phyloP scores from a whole-genome alignment of 495 filamentous ascomycete species.

The Xylaria longipes region DNA sequence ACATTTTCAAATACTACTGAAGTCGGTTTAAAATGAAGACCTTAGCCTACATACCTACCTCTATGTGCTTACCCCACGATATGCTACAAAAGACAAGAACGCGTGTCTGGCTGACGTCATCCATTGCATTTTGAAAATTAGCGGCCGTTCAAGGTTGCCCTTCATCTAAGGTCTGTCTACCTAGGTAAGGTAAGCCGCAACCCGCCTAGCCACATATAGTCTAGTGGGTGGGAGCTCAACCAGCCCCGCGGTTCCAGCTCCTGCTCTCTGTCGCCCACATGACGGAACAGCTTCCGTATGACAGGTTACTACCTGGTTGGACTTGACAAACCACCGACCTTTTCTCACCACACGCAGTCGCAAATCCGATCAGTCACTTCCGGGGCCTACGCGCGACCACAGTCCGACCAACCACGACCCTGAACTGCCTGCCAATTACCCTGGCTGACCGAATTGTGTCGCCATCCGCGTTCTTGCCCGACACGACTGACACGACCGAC shows the following conservation, averaged over 20 bases:
- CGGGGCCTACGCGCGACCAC: background rate
- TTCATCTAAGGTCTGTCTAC: too few species aligned
- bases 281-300: background rate
- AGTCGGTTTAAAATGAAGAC: too few species aligned
- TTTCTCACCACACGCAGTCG: background rate
- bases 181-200: background rate
- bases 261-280: background rate
- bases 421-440: background rate
- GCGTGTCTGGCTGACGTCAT: background rate
- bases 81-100: background rate
- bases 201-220: background rate
- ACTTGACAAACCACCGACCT: conserved; percentile 2
- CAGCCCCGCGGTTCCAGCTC: conserved; percentile 15
- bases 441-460: background rate
- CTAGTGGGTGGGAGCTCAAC: background rate
- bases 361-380: background rate
- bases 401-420: background rate
- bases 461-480: background rate
- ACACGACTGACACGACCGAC: conserved; percentile 1
- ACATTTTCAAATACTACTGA: too few species aligned
- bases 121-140: background rate
- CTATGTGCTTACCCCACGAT: too few species aligned
- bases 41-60: too few species aligned
- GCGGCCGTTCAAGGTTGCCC: too few species aligned
- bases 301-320: background rate